Evolutionary conservation across 108 stramenopile genomes (phyloP), one percentile per base, ranked within the genome.

Genomic region (Ochromonas danica): DNA sequence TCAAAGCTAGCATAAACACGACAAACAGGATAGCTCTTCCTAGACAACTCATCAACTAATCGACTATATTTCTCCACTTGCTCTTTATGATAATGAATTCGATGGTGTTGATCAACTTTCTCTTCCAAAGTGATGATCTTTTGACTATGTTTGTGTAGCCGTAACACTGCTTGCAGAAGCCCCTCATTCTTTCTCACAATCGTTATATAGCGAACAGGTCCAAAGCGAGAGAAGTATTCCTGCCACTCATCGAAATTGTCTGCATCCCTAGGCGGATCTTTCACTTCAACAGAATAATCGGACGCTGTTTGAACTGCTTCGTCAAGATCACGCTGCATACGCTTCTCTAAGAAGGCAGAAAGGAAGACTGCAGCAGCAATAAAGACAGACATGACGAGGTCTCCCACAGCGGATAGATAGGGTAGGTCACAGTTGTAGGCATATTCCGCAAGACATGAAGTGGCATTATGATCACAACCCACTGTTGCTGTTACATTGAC

Each of bases 291-390:
- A 17, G 83, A 35, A 39, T 84, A 84, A 60, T 84, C 87, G 43
- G 81, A 81, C 2, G 85, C 81, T 39, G 87, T 86, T 71, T 88
- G 87, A 75, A 82, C 81, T 22, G 77, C 79, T 40, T 80, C 30
- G 42, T 88, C 87, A 57, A 88, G 81, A 0, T 77, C 57, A 61
- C 83, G 71, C 28, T 71, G 39, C 1, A 63, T 45, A 35, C 25
- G 6, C 33, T 67, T 22, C 31, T 67, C 63, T 6, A 36, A 6
- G 35, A 67, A 67, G 30, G 10, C 33, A 22, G 31, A 6, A 6
- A 67, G 35, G 17, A 57, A 22, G 51, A 57, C 22, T 22, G 51
- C 51, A 3, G 35, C 63, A 10, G 10, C 3, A 25, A 67, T 10
- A 31, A 28, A 28, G 3, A 67, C 27, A 28, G 31, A 67, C 63